A percentile compares a stretch with the other conserved stretches of the same genome.
Conservation (phyloP, 257 asterid species). For the Solanum peruvianum region DNA sequence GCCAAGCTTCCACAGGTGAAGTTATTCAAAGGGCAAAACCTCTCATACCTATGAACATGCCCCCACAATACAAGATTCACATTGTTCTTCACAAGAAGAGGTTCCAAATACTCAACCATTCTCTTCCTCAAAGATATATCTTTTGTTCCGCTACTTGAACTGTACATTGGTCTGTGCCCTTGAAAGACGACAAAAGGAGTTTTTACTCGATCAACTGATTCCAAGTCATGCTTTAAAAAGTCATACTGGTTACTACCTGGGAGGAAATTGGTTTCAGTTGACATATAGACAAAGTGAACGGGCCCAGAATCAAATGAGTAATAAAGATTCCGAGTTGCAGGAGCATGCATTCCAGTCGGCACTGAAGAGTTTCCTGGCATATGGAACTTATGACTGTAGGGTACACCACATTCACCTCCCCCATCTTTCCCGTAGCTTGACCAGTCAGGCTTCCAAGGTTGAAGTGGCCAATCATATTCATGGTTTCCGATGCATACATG, state of each 20-base stretch:
- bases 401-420: conserved; percentile 96
- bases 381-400: conserved; percentile 67
- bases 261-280: conserved; percentile 81
- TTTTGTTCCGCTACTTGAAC: conserved; percentile 48
- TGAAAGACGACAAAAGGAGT: conserved; percentile 80
- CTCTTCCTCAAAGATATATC: conserved; percentile 49
- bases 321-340: conserved; percentile 69
- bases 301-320: conserved; percentile 74
- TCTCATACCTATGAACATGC: conserved; percentile 82
- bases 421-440: conserved; percentile 65
- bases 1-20: conserved; percentile 65
- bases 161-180: conserved; percentile 96
- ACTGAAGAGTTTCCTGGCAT: conserved; percentile 90
- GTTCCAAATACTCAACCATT: conserved; percentile 60
- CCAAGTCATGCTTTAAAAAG: conserved; percentile 70
- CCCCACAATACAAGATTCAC: conserved; percentile 87
- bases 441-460: conserved; percentile 98
- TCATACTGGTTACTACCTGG: conserved; percentile 68
- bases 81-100: conserved; percentile 58
- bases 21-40: conserved; percentile 78
- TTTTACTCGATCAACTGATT: conserved; percentile 53
- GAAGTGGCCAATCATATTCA: conserved; percentile 83
- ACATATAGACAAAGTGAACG: conserved; percentile 78
- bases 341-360: conserved; percentile 72
- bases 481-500: conserved; percentile 95